phyloP scores from a whole-genome alignment of 1,139 yeast genomes.

The Pichia terricola region DNA sequence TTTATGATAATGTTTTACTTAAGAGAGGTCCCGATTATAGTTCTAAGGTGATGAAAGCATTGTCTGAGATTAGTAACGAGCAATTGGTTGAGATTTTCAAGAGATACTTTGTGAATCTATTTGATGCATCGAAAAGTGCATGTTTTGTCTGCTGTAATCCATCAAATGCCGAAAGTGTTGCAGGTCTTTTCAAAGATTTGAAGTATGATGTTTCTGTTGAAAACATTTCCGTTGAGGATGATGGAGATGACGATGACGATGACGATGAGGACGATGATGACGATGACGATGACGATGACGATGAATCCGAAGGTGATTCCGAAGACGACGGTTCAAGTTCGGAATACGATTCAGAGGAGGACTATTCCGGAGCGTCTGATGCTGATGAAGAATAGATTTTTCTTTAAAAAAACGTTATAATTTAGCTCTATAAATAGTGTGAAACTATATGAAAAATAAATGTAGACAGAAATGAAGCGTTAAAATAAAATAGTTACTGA shows the following conservation, averaged over 20 bases:
- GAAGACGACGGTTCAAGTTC: conserved; percentile 11
- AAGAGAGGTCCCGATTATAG: conserved; percentile 62
- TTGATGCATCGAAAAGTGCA: conserved; percentile 44
- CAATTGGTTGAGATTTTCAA: conserved; percentile 50
- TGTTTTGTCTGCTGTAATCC: conserved; percentile 73
- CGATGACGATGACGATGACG: conserved; percentile 3
- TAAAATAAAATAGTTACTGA: too few species aligned
- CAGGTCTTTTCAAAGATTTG: conserved; percentile 32
- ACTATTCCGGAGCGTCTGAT: background rate
- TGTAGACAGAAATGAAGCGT: too few species aligned
- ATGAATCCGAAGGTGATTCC: conserved; percentile 7
- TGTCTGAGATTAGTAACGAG: conserved; percentile 43
- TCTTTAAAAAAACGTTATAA: too few species aligned
- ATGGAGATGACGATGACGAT: conserved; percentile 15
- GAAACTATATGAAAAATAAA: too few species aligned
- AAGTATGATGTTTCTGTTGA: conserved; percentile 61
- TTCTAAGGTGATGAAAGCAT: conserved; percentile 33
- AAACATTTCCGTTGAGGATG: conserved; percentile 15
- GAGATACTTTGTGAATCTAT: conserved; percentile 53
- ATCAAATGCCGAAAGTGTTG: conserved; percentile 41
- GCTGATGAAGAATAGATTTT: background rate
- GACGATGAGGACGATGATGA: conserved; percentile 14
- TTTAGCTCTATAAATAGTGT: background rate
- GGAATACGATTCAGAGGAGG: conserved; percentile 2
- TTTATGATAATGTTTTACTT: conserved; percentile 54